These are phyloP conservation scores for Aspergillus costaricaensis DNA, from an alignment of 2,329 filamentous ascomycete genomes.

Conservation along the genomic window DNA sequence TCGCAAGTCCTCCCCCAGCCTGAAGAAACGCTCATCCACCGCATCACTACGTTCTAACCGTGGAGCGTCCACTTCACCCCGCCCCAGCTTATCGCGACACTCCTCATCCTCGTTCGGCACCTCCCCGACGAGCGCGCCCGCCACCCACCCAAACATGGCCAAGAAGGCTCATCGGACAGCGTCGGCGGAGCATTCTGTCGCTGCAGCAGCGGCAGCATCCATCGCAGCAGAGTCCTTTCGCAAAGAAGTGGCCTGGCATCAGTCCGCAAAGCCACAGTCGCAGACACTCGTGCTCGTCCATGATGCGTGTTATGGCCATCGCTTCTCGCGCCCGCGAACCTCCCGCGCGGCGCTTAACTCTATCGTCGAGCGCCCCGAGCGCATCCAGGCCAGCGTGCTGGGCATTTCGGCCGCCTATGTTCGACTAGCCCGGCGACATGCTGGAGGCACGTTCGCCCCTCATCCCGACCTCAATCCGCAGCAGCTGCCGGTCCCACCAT, in stretches of 20 bases:
- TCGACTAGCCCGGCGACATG: conserved; percentile 78
- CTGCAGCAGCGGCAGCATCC: conserved; percentile 55
- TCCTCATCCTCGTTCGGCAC: conserved; percentile 33
- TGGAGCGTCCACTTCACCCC: conserved; percentile 31
- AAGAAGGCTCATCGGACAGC: conserved; percentile 27
- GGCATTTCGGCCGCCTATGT: conserved; percentile 88
- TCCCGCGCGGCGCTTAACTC: conserved; percentile 69
- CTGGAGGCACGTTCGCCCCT: conserved; percentile 68
- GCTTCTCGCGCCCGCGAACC: conserved; percentile 80
- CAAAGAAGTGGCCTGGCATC: conserved; percentile 67
- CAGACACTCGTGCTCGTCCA: conserved; percentile 83
- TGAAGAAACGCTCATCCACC: conserved; percentile 43
- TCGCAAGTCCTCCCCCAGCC: conserved; percentile 35
- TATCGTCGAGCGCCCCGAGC: conserved; percentile 91
- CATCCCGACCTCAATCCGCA: conserved; percentile 62
- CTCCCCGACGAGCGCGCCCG: conserved; percentile 25
- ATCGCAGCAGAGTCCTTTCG: conserved; percentile 70
- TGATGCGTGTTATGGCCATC: conserved; percentile 92
- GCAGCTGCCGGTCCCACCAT: conserved; percentile 66
- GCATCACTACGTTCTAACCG: conserved; percentile 41
- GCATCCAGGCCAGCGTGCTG: conserved; percentile 78
- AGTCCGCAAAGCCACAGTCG: conserved; percentile 45
- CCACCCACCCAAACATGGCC: conserved; percentile 25
- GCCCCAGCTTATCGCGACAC: conserved; percentile 36
- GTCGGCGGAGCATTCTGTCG: conserved; percentile 24